phyloP scores from a whole-genome alignment of 2,329 filamentous ascomycete genomes.

The Nectriaceae sp. region DNA sequence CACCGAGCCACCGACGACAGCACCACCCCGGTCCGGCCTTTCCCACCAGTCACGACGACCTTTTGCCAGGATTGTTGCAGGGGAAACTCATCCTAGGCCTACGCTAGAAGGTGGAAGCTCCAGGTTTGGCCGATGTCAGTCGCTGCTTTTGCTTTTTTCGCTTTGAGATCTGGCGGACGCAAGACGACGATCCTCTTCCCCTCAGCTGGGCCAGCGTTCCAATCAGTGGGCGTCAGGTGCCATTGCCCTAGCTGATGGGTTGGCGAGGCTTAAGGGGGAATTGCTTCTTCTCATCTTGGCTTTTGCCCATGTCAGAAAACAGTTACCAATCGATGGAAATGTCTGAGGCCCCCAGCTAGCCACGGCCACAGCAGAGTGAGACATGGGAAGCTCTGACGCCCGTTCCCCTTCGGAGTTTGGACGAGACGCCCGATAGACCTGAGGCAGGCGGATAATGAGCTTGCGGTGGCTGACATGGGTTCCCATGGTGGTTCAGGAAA shows the following conservation, averaged over 20 bases:
- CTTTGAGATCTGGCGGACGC: neutral
- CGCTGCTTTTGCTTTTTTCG: neutral
- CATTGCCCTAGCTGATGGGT: neutral
- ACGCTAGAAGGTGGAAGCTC: neutral
- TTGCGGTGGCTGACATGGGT: too few species aligned
- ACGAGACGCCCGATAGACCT: too few species aligned
- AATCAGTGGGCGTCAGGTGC: neutral
- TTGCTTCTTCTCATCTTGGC: too few species aligned
- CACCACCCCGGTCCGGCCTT: neutral
- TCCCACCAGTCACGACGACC: neutral
- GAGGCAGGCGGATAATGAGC: too few species aligned
- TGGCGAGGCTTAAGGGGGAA: neutral
- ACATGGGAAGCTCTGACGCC: too few species aligned
- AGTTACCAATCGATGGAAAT: too few species aligned
- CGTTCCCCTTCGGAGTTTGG: too few species aligned
- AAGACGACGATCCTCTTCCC: neutral
- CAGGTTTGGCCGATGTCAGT: neutral
- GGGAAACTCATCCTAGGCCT: neutral
- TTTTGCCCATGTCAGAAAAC: too few species aligned
- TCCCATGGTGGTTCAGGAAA: too few species aligned
- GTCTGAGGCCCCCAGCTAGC: too few species aligned
- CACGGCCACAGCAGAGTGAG: too few species aligned
- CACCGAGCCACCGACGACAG: neutral
- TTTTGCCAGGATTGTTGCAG: neutral
- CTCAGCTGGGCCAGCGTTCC: neutral